Percentiles rank a stretch among this genome's conserved stretches.
Evolutionary conservation across 2,329 filamentous ascomycete species (phyloP).

Genomic region (Sclerotinia subarctica): DNA sequence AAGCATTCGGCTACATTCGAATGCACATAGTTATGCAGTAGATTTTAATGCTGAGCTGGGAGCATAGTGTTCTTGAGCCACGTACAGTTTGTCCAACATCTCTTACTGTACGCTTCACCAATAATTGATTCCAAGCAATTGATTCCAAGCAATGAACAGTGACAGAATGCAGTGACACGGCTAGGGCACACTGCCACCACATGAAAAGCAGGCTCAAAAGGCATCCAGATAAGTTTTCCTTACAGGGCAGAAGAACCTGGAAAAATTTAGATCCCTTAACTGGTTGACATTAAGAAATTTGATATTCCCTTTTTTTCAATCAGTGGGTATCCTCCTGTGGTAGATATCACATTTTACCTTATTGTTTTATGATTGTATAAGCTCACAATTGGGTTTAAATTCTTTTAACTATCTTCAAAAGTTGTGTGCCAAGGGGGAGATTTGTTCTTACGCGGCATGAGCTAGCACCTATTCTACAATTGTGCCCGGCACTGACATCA

Average conservation of each 20-base stretch:
- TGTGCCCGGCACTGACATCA: neutral
- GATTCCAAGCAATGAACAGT: neutral
- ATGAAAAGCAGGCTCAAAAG: neutral
- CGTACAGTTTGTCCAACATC: neutral
- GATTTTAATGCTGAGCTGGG: neutral
- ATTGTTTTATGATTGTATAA: neutral
- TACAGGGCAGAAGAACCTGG: neutral
- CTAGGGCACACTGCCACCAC: too few relatives aligned
- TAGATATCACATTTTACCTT: neutral
- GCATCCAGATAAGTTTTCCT: neutral
- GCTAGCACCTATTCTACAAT: too few relatives aligned
- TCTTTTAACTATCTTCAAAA: too few relatives aligned
- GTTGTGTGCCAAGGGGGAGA: too few relatives aligned
- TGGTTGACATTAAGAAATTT: neutral
- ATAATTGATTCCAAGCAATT: neutral
- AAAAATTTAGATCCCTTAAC: neutral
- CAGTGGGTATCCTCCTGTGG: neutral
- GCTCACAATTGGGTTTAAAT: neutral
- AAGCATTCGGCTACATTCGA: neutral
- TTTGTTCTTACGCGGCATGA: neutral
- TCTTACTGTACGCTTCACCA: neutral
- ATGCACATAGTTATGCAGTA: neutral
- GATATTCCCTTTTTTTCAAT: neutral
- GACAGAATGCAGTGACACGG: neutral
- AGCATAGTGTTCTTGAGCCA: neutral